Evolutionary conservation across 176 grass and related monocot species (phyloP).

Genomic region (Oryza coarctata): DNA sequence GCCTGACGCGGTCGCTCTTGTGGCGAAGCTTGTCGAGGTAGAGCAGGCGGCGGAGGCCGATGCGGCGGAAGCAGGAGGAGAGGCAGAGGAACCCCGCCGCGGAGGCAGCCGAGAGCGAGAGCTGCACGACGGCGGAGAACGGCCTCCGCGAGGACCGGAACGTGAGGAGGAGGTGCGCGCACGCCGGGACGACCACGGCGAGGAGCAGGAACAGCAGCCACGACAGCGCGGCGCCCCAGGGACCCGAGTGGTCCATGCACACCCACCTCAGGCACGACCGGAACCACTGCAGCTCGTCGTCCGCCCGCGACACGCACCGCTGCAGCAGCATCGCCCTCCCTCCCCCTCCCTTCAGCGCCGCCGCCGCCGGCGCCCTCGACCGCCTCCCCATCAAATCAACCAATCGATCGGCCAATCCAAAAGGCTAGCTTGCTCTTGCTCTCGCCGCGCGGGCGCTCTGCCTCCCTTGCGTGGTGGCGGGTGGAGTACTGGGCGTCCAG

Average conservation of each 20-base stretch:
- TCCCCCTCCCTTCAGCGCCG: not conserved
- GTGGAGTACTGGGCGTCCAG: not conserved
- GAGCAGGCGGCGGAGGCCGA: slow-evolving; percentile 78
- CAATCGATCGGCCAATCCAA: not conserved
- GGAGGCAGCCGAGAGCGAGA: slow-evolving; percentile 63
- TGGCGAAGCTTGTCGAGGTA: slow-evolving; percentile 70
- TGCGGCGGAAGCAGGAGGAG: slow-evolving; percentile 56
- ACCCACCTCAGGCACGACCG: slow-evolving; percentile 68
- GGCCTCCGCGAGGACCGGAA: slow-evolving; percentile 52
- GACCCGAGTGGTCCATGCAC: slow-evolving; percentile 78
- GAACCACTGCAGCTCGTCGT: slow-evolving; percentile 82
- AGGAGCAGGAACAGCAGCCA: slow-evolving; percentile 65
- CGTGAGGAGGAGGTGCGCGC: slow-evolving; percentile 58
- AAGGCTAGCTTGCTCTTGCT: too few species aligned
- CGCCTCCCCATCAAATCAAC: slow-evolving; percentile 25
- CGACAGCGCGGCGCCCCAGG: slow-evolving; percentile 24
- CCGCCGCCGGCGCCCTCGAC: not conserved
- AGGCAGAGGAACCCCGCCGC: slow-evolving; percentile 65
- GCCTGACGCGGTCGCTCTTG: slow-evolving; percentile 59
- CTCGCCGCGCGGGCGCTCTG: not conserved
- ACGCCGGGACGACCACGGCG: slow-evolving; percentile 39
- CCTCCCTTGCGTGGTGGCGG: slow-evolving; percentile 7
- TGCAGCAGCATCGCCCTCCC: not conserved
- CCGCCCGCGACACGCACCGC: slow-evolving; percentile 27
- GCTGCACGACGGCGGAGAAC: slow-evolving; percentile 62